Base-by-base conservation (phyloP, 164 flowering plant genomes). In the Liriodendron chinense region DNA sequence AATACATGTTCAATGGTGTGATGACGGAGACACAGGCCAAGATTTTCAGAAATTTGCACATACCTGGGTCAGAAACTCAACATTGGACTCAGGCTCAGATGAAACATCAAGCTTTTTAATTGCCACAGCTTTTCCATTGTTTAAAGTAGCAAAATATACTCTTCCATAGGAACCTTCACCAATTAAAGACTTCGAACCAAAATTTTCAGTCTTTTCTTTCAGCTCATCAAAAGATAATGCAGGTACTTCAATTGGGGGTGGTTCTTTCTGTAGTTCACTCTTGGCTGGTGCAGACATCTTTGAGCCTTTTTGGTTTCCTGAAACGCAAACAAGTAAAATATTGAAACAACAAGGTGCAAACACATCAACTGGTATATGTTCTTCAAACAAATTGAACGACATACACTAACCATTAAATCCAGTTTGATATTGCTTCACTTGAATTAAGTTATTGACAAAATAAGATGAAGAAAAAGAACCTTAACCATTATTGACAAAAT, bases 101-200 rank as follows among this genome's bases (percentile, higher is more conserved):
- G 75, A 72, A 56, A 69, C 66, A 69, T 75, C 77, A 34, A 75
- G 72, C 72, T 75, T 75, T 59, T 75, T 75, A 20, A 75, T 75
- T 26, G 77, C 72, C 13, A 47, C 71, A 59, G 66, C 50, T 69
- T 68, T 69, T 21, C 77, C 77, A 75, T 47, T 57, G 21, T 68
- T 57, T 22, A 75, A 68, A 14, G 72, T 59, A 68, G 77, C 77
- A 75, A 68, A 75, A 23, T 68, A 75, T 5, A 75, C 77, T 75
- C 77, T 68, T 22, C 77, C 77, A 75, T 75, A 75, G 10, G 77
- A 75, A 25, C 77, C 77, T 59, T 75, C 77, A 68, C 77, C 77
- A 75, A 75, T 75, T 65, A 75, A 75, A 57, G 65, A 57, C 72
- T 75, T 75, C 16, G 77, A 28, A 65, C 77, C 72, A 23, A 75